Evolutionary conservation across 192 early-diverging fungal genomes (phyloP).

Genomic region (Haplosporangium gracile): DNA sequence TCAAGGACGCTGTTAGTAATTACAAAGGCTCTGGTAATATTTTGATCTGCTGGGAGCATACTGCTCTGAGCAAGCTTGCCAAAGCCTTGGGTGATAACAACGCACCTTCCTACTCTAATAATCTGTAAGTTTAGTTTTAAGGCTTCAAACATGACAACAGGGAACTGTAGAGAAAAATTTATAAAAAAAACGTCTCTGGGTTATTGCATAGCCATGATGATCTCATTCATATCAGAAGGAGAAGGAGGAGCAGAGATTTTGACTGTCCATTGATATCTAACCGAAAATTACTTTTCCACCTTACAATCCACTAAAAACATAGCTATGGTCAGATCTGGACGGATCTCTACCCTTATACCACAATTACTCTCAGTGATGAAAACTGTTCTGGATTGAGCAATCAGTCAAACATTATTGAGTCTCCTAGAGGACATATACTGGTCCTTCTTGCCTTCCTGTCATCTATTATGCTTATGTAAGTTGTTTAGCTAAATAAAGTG

Average conservation of each 20-base stretch:
- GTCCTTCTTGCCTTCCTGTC: slow-evolving; percentile 15
- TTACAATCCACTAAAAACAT: slow-evolving; percentile 16
- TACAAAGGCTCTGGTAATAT: slow-evolving; percentile 29
- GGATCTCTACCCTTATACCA: slow-evolving; percentile 22
- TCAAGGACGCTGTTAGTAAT: slow-evolving; percentile 33
- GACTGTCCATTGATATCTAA: slow-evolving; percentile 24
- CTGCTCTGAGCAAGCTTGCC: slow-evolving; percentile 19
- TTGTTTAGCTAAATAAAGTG: neutral
- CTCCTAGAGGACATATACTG: slow-evolving; percentile 18
- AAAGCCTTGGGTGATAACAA: slow-evolving; percentile 19
- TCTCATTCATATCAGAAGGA: slow-evolving; percentile 13
- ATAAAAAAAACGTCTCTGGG: slow-evolving; percentile 6
- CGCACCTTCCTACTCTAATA: slow-evolving; percentile 19
- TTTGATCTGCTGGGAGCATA: slow-evolving; percentile 36
- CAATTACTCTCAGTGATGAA: slow-evolving; percentile 21
- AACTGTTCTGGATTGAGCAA: slow-evolving; percentile 25
- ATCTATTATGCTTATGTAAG: slow-evolving; percentile 14
- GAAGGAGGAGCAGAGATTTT: slow-evolving; percentile 11
- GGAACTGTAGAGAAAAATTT: slow-evolving; percentile 1
- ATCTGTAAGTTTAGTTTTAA: slow-evolving; percentile 25
- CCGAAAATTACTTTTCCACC: slow-evolving; percentile 19
- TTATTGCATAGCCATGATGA: slow-evolving; percentile 25
- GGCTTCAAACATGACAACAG: slow-evolving; percentile 10
- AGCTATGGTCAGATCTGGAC: slow-evolving; percentile 34
- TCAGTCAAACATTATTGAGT: slow-evolving; percentile 15